Base-by-base conservation (phyloP, 2,329 filamentous ascomycete species). In the Colletotrichum tamarilloi region DNA sequence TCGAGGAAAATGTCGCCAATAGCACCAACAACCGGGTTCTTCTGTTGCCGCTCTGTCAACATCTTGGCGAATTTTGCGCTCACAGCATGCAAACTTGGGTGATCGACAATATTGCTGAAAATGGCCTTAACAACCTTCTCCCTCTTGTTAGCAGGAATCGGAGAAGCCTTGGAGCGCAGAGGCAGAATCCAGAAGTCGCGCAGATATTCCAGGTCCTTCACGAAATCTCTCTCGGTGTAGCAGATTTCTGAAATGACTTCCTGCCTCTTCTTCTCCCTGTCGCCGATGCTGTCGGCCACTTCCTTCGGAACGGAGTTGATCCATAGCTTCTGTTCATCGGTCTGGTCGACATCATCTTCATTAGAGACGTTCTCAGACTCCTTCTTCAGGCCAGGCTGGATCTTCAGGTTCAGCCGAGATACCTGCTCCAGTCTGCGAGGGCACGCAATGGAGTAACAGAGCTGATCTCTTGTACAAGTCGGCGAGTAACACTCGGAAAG, bases 131-230 rank as follows among this genome's bases (percentile, higher is more conserved):
- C 96, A 75, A 98, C 97, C 79, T 93, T 94, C 76, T 98, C 96
- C 74, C 95, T 92, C 72, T 94, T 92, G 73, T 94, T 92, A 76
- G 97, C 91, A 5, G 97, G 96, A 75, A 99, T 97, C 0, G 95
- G 96, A 4, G 96, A 98, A 19, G 89, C 89, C 75, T 93, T 92
- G 32, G 93, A 94, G 62, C 95, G 92, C 70, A 99, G 85, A 11
- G 97, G 97, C 77, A 97, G 90, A 85, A 99, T 98, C 97, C 97
- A 99, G 87, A 98, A 99, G 85, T 99, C 97, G 74, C 97, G 92
- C 35, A 99, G 87, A 80, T 99, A 99, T 83, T 99, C 97, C 78
- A 99, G 87, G 83, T 99, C 97, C 86, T 99, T 99, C 81, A 99
- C 97, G 79, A 99, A 99, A 84, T 99, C 97, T 77, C 97, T 91